These are phyloP conservation scores for Neoascochyta sp. DNA, from an alignment of 2,329 filamentous ascomycete genomes.

Conservation along the genomic window DNA sequence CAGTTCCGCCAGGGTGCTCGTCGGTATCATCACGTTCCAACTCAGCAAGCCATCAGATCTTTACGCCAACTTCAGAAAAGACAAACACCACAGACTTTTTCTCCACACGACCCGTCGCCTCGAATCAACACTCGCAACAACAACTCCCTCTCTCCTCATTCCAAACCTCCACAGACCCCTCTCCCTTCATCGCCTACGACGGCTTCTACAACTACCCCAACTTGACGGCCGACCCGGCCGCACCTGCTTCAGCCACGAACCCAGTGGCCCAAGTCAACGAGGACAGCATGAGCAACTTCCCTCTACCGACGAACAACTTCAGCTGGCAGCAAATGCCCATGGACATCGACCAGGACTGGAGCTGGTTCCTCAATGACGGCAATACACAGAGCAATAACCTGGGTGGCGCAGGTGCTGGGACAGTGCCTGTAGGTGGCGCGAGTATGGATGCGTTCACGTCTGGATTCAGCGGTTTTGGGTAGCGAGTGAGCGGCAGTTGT, in stretches of 20 bases:
- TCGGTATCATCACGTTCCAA: not conserved
- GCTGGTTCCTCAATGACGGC: constrained; percentile 38
- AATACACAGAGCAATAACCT: constrained; percentile 13
- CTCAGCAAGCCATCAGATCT: too few relatives aligned
- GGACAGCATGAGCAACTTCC: constrained; percentile 30
- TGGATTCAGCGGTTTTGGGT: constrained; percentile 28
- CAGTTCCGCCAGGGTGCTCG: not conserved
- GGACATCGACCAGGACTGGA: constrained; percentile 43
- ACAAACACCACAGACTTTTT: constrained; percentile 6
- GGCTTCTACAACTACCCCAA: constrained; percentile 40
- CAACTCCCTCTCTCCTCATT: too few relatives aligned
- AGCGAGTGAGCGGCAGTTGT: not conserved
- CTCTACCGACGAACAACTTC: constrained; percentile 35
- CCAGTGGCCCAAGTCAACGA: constrained; percentile 24
- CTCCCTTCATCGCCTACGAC: constrained; percentile 38
- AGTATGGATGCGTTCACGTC: constrained; percentile 16
- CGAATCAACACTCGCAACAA: too few relatives aligned
- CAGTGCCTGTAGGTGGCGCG: constrained; percentile 2
- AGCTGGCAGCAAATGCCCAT: constrained; percentile 41
- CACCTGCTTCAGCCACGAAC: not conserved
- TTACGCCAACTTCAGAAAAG: too few relatives aligned
- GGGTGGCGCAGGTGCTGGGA: constrained; percentile 3
- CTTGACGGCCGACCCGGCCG: constrained; percentile 10
- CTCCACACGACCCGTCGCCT: too few relatives aligned
- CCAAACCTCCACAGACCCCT: too few relatives aligned